Conservation (phyloP, 768 basidiomycete species). For the Cyathus striatus region DNA sequence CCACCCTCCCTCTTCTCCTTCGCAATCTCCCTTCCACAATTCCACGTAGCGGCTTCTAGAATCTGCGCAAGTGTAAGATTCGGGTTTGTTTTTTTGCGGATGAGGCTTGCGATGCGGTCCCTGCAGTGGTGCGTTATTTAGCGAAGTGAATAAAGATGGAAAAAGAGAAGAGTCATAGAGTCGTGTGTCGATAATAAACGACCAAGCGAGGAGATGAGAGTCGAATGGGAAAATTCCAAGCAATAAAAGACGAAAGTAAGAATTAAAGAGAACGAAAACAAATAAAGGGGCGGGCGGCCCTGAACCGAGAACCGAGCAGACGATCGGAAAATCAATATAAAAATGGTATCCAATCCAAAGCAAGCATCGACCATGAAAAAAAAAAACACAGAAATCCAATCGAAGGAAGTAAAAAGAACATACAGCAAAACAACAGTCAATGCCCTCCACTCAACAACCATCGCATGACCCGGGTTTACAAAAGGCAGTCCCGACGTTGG, state of each 20-base stretch:
- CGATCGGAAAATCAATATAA: no score
- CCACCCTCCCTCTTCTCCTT: constrained; percentile 65
- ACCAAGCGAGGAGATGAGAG: no score
- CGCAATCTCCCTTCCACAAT: constrained; percentile 91
- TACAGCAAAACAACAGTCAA: constrained; percentile 92
- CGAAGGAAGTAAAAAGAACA: constrained; percentile 19
- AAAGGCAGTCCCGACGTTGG: constrained; percentile 50
- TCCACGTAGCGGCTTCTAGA: constrained; percentile 95
- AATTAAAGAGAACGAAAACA: no score
- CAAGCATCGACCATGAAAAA: no score
- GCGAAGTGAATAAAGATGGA: no score
- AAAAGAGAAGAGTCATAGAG: not conserved
- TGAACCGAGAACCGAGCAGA: no score
- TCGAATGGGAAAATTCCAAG: no score
- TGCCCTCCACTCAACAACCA: constrained; percentile 94
- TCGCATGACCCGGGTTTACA: constrained; percentile 74
- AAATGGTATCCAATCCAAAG: no score
- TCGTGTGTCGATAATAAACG: constrained; percentile 1
- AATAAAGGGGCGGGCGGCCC: no score
- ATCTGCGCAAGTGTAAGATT: constrained; percentile 81
- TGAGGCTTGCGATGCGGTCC: constrained; percentile 71
- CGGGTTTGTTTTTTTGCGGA: constrained; percentile 47
- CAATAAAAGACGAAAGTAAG: no score
- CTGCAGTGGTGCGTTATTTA: no score
- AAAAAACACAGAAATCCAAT: constrained; percentile 1